These are phyloP conservation scores for Extremus antarcticus DNA, from an alignment of 495 filamentous ascomycete species.

Conservation along the genomic window DNA sequence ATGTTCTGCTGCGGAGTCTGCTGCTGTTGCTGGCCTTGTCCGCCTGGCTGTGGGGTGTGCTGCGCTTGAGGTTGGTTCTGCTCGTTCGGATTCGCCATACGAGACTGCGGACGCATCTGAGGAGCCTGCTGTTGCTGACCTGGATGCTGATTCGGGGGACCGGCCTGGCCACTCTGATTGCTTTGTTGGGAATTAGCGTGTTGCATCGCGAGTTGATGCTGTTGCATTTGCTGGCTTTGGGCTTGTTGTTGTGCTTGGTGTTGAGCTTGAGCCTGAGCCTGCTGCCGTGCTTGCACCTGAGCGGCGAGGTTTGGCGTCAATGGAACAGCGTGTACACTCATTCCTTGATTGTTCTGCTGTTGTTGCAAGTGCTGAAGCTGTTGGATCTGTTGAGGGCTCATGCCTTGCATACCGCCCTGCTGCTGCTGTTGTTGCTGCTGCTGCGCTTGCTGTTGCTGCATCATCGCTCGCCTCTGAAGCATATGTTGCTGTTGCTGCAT, in stretches of 20 bases:
- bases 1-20: constrained; percentile 15
- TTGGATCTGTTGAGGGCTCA: constrained; percentile 16
- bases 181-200: constrained; percentile 28
- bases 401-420: constrained; percentile 7
- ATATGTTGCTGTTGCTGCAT: constrained; percentile 22
- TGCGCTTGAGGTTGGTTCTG: constrained; percentile 14
- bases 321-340: constrained; percentile 22
- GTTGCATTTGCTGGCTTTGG: constrained; percentile 25
- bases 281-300: constrained; percentile 12
- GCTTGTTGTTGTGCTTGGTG: constrained; percentile 17
- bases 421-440: constrained; percentile 5
- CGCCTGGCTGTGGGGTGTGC: constrained; percentile 15
- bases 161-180: constrained; percentile 24
- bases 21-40: constrained; percentile 11
- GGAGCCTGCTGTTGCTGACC: constrained; percentile 1
- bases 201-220: constrained; percentile 29
- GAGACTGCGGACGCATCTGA: constrained; percentile 19
- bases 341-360: constrained; percentile 28
- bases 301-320: constrained; percentile 8
- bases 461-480: constrained; percentile 10
- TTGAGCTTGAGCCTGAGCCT: not conserved
- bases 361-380: too few species aligned
- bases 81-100: constrained; percentile 12
- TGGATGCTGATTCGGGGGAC: constrained; percentile 7
- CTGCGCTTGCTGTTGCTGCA: constrained; percentile 1